These are phyloP conservation scores for Aspergillus arachidicola DNA, from an alignment of 2,329 filamentous ascomycete genomes.

Conservation along the genomic window DNA sequence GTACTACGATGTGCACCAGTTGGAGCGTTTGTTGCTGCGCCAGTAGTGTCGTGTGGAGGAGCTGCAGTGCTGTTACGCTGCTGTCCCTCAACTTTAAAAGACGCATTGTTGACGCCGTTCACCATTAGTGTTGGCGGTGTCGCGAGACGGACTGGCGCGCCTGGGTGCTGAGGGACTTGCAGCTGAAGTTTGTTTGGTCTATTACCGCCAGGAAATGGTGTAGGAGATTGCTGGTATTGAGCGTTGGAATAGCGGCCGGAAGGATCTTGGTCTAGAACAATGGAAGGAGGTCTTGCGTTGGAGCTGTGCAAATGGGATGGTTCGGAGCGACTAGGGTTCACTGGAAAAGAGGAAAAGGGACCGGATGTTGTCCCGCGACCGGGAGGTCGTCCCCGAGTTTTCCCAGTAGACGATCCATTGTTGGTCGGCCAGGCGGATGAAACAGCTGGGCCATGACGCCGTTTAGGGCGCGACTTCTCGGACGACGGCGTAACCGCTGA, in stretches of 20 bases:
- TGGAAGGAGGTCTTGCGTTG: constrained; percentile 42
- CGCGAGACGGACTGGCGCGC: constrained; percentile 45
- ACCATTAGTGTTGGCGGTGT: constrained; percentile 46
- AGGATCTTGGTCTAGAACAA: constrained; percentile 45
- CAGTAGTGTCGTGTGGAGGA: constrained; percentile 6
- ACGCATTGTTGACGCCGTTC: constrained; percentile 37
- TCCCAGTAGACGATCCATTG: constrained; percentile 64
- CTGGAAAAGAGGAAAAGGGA: constrained; percentile 70
- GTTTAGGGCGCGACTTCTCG: constrained; percentile 47
- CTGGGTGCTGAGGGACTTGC: constrained; percentile 45
- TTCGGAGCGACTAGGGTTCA: constrained; percentile 56
- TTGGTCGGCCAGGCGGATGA: constrained; percentile 85
- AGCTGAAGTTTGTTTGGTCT: constrained; percentile 45
- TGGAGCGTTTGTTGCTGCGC: constrained; percentile 7
- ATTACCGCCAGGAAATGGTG: constrained; percentile 21
- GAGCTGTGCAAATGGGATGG: constrained; percentile 48
- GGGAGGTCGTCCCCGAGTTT: constrained; percentile 77
- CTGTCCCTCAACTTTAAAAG: constrained; percentile 20
- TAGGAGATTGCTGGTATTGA: constrained; percentile 31
- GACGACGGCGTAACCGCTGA: constrained; percentile 71
- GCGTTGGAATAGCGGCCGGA: constrained; percentile 20
- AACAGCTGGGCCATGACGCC: constrained; percentile 80
- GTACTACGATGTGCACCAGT: constrained; percentile 13
- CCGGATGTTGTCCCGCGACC: constrained; percentile 68
- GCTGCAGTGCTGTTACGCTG: constrained; percentile 19